These are phyloP conservation scores for Nannochloropsis gaditana DNA, from an alignment of 108 stramenopile species.

Conservation along the genomic window DNA sequence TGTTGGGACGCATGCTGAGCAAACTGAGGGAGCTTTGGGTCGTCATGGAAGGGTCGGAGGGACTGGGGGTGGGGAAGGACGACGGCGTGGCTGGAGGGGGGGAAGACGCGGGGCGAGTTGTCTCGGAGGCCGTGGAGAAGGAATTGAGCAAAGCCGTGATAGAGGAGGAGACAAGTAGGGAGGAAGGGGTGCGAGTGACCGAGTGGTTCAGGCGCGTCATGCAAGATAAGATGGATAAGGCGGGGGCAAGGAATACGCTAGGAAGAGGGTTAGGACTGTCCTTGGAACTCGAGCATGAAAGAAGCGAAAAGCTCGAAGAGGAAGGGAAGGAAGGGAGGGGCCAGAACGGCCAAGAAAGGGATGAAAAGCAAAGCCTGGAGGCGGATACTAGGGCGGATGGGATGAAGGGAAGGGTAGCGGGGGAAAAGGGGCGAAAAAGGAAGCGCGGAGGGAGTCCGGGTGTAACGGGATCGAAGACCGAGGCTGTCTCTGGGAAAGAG, in stretches of 20 bases:
- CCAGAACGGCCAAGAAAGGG: not conserved
- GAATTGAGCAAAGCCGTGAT: not conserved
- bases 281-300: not conserved
- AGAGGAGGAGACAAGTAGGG: not conserved
- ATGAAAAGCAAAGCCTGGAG: not conserved
- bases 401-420: not conserved
- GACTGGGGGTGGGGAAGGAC: not conserved
- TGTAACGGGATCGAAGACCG: too few species aligned
- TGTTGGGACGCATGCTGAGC: not conserved
- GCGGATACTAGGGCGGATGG: not conserved
- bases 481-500: too few species aligned
- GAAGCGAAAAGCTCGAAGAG: not conserved
- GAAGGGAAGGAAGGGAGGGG: not conserved
- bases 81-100: not conserved
- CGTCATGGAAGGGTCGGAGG: not conserved
- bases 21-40: not conserved
- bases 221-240: not conserved
- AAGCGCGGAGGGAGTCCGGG: not conserved
- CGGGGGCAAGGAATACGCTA: not conserved
- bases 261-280: not conserved
- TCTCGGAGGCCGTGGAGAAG: not conserved
- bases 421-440: not conserved
- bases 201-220: not conserved
- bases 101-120: not conserved
- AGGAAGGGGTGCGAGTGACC: not conserved